phyloP scores from a whole-genome alignment of 164 flowering plant genomes.

The Chloranthus sessilifolius region DNA sequence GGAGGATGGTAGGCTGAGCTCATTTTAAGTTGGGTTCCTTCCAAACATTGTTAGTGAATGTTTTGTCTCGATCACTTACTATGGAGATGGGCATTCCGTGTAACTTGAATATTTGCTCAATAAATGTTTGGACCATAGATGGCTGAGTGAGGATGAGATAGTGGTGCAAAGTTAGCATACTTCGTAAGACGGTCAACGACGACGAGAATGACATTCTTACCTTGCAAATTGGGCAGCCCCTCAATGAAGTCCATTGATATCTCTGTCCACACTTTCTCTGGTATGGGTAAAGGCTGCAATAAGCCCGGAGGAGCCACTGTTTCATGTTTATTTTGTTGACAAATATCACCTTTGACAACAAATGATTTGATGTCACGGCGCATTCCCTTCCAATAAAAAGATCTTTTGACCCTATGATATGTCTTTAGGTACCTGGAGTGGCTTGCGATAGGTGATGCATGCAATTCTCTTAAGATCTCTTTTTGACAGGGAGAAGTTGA shows the following conservation, averaged over 20 bases:
- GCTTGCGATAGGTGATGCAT: background rate
- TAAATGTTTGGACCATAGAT: background rate
- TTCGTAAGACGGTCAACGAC: constrained; percentile 8
- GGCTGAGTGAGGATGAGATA: background rate
- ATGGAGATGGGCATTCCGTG: too few relatives aligned
- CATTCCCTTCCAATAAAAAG: constrained; percentile 7
- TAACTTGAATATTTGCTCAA: background rate
- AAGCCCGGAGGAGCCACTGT: background rate
- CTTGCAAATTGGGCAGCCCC: background rate
- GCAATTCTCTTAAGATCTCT: background rate
- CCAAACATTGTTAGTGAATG: background rate
- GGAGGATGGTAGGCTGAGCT: constrained; percentile 11
- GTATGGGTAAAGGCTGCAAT: constrained; percentile 7
- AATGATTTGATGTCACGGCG: background rate
- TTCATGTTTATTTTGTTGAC: background rate
- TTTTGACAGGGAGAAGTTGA: background rate
- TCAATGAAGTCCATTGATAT: constrained; percentile 13
- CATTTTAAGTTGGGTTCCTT: background rate
- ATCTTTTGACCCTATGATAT: background rate
- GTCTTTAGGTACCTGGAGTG: background rate
- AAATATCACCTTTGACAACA: background rate
- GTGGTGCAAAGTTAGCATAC: background rate
- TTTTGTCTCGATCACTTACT: background rate
- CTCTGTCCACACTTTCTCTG: background rate
- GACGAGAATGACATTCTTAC: background rate